Base-by-base conservation (phyloP, 1,284 basidiomycete genomes). In the Microbotryomycetes sp. region DNA sequence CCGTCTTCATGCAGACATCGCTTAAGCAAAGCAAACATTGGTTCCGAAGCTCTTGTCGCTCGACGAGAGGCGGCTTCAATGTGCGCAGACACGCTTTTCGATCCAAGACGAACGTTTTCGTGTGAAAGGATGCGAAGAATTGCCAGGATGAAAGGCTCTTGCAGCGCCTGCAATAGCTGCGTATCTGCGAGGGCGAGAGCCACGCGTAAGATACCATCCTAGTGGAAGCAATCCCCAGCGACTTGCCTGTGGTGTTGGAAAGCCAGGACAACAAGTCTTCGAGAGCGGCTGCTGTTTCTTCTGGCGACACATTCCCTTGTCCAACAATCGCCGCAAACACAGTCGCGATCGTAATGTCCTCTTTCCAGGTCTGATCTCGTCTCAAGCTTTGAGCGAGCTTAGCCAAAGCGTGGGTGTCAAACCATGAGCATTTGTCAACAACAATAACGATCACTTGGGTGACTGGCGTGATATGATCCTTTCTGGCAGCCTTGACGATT, bases 81-180 rank as follows among this genome's bases (percentile, higher is more conserved):
- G n/a, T n/a, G n/a, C n/a, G n/a, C n/a, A n/a, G n/a, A n/a, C 19
- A 42, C 36, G 36, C 36, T 19, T 9, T 42, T 19, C 12, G 19
- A 9, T 9, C 9, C 9, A 12, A 12, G 36, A 42, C 19, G 9
- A 19, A 42, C 36, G 36, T 42, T 42, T 9, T 42, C 36, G 4
- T 51, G 49, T 1, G 64, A 29, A 9, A 58, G 3, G 5, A 66
- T 48, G 22, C 64, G 54, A 0, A 63, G 56, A 31, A 63, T 22
- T 6, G 58, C 47, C 45, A 66, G 56, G 9, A 58, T 4, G 56
- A 58, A 42, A 1, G 59, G 59, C 14, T 60, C 63, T 5, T 36
- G 47, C 9, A 60, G 31, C 4, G 50, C 28, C 2, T 50, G 7
- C 6, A 55, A 12, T 12, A 61, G 29, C n/a, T n/a, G n/a, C n/a